These are phyloP conservation scores for Eremochloa ophiuroides DNA, from an alignment of 176 grass and related monocot genomes.

Conservation along the genomic window DNA sequence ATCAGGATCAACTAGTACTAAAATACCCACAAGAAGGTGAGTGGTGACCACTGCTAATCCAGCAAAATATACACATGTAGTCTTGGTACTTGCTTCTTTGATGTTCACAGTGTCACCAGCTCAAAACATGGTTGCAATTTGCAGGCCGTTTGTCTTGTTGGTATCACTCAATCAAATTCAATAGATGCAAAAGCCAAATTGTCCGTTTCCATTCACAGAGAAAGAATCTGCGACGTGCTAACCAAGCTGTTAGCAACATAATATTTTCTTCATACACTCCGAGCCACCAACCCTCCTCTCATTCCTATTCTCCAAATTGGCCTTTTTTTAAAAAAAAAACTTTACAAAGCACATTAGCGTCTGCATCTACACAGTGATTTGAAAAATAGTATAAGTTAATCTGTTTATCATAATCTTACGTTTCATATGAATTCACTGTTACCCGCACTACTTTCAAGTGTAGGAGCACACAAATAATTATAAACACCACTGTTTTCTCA, in stretches of 20 bases:
- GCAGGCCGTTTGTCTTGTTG: neutral
- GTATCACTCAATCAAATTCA: neutral
- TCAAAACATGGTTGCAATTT: conserved; percentile 26
- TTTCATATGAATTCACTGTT: neutral
- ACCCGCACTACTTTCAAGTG: neutral
- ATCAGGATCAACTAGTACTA: neutral
- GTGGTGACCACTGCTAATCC: neutral
- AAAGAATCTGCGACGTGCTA: neutral
- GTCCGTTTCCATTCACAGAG: neutral
- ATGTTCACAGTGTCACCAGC: neutral
- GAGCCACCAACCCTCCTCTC: no score
- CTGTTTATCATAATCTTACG: neutral
- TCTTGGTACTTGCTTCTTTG: neutral
- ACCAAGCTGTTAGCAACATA: neutral
- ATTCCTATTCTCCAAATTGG: neutral
- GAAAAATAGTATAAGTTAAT: neutral
- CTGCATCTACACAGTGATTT: neutral
- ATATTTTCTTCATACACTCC: no score
- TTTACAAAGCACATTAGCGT: no score
- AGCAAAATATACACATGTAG: neutral
- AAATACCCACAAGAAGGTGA: neutral
- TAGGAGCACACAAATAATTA: neutral
- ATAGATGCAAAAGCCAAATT: neutral
- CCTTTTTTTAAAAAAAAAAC: neutral
- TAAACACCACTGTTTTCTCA: neutral